Percentiles rank a stretch among this genome's conserved stretches.
These are phyloP conservation scores for Aspergillus cejpii DNA, from an alignment of 2,329 filamentous ascomycete genomes.

Conservation along the genomic window DNA sequence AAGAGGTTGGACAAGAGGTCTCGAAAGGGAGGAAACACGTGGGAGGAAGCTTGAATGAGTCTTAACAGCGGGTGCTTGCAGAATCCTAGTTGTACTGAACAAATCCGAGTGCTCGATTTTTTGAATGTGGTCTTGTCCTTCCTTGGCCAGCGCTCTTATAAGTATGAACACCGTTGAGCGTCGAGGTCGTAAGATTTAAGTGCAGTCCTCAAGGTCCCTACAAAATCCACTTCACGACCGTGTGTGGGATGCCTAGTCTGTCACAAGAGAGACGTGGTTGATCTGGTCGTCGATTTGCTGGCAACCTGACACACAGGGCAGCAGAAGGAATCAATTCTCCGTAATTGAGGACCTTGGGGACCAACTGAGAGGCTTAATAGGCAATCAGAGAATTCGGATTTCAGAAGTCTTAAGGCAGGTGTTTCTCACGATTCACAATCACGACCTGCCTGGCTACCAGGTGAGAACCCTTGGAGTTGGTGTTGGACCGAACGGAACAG, in stretches of 20 bases:
- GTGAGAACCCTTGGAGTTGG: background rate
- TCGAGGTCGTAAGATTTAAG: conserved; percentile 1
- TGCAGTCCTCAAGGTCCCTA: conserved; percentile 13
- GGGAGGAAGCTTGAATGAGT: conserved; percentile 3
- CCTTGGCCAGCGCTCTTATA: conserved; percentile 10
- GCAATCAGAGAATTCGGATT: conserved; percentile 1
- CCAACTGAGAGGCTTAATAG: conserved; percentile 1
- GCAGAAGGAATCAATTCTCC: conserved; percentile 6
- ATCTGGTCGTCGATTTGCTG: conserved; percentile 8
- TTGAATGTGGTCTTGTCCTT: conserved; percentile 5
- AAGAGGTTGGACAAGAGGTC: conserved; percentile 3
- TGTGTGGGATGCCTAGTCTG: background rate
- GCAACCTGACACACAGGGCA: conserved; percentile 1
- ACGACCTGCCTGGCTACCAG: background rate
- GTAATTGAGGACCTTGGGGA: conserved; percentile 15
- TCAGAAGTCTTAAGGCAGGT: background rate
- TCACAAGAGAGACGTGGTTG: background rate
- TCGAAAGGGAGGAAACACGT: conserved; percentile 9
- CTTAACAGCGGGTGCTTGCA: background rate
- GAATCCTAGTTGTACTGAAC: background rate
- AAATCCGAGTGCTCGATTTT: conserved; percentile 9
- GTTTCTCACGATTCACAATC: background rate
- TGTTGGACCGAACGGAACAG: background rate
- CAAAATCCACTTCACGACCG: conserved; percentile 1
- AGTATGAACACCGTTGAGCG: conserved; percentile 6